These are phyloP conservation scores for Spencermartinsiella ligniputridi DNA, from an alignment of 1,139 yeast species.

Conservation along the genomic window DNA sequence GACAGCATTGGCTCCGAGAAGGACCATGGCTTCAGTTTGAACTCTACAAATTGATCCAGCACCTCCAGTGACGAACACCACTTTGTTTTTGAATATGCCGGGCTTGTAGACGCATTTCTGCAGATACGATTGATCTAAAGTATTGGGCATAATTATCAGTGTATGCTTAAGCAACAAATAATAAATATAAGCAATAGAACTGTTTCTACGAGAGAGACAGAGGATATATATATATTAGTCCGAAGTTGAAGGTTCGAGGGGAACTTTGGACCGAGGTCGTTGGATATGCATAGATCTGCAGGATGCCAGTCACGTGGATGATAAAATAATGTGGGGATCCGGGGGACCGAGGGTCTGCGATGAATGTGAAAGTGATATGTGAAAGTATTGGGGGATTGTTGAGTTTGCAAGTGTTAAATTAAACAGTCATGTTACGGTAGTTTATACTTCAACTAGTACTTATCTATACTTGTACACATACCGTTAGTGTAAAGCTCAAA, in stretches of 20 bases:
- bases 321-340: too few species aligned
- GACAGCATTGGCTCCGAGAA: constrained; percentile 81
- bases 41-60: constrained; percentile 90
- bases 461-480: too few species aligned
- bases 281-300: too few species aligned
- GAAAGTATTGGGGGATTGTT: too few species aligned
- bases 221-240: neutral
- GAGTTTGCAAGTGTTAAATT: too few species aligned
- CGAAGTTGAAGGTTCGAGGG: neutral
- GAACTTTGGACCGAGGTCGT: neutral
- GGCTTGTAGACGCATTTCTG: constrained; percentile 43
- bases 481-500: too few species aligned
- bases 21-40: constrained; percentile 76
- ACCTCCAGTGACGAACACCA: constrained; percentile 89
- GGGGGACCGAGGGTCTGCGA: too few species aligned
- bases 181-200: neutral
- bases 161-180: neutral
- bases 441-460: too few species aligned
- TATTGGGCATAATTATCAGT: constrained; percentile 21
- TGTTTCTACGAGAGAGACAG: neutral
- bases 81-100: constrained; percentile 72
- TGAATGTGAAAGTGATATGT: too few species aligned
- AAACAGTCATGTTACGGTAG: too few species aligned
- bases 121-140: constrained; percentile 24
- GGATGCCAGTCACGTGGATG: too few species aligned